These are phyloP conservation scores for Phytopythium sindhum DNA, from an alignment of 352 stramenopile species.

Conservation along the genomic window DNA sequence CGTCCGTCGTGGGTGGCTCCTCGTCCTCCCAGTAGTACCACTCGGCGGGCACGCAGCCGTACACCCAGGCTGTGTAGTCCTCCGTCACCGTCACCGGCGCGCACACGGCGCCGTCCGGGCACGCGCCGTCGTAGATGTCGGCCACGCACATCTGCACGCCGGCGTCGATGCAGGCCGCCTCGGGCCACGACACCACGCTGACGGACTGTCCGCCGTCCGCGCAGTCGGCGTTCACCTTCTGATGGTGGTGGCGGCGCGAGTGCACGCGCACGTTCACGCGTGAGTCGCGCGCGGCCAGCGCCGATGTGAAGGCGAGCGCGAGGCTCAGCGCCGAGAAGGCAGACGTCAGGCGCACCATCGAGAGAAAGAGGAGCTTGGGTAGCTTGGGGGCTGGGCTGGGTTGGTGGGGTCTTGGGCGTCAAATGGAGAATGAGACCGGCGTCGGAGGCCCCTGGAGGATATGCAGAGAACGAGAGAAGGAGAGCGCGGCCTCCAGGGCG, in stretches of 20 bases:
- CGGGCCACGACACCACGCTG: slow-evolving; percentile 4
- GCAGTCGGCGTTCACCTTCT: not conserved
- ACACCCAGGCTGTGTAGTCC: not conserved
- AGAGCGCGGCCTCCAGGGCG: not conserved
- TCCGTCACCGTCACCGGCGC: not conserved
- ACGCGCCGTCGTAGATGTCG: slow-evolving; percentile 1
- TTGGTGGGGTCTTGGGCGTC: not conserved
- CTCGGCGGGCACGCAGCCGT: slow-evolving; percentile 2
- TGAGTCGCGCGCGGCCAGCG: not conserved
- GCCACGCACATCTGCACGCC: slow-evolving; percentile 6
- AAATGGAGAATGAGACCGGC: slow-evolving; percentile 1
- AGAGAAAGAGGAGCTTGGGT: not conserved
- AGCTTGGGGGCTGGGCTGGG: not conserved
- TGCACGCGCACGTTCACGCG: not conserved
- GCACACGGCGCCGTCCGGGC: slow-evolving; percentile 4
- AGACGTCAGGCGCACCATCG: not conserved
- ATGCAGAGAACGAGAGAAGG: no score
- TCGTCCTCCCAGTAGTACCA: slow-evolving; percentile 2
- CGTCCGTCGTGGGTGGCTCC: not conserved
- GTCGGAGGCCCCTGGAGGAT: no score
- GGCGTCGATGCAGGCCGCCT: slow-evolving; percentile 2
- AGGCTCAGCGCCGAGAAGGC: slow-evolving; percentile 2
- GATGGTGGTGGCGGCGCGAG: not conserved
- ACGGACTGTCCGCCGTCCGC: slow-evolving; percentile 4
- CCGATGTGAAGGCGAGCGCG: slow-evolving; percentile 1